Evolutionary conservation across 805 yeast genomes (phyloP).

Genomic region (Zygosaccharomyces bailii): DNA sequence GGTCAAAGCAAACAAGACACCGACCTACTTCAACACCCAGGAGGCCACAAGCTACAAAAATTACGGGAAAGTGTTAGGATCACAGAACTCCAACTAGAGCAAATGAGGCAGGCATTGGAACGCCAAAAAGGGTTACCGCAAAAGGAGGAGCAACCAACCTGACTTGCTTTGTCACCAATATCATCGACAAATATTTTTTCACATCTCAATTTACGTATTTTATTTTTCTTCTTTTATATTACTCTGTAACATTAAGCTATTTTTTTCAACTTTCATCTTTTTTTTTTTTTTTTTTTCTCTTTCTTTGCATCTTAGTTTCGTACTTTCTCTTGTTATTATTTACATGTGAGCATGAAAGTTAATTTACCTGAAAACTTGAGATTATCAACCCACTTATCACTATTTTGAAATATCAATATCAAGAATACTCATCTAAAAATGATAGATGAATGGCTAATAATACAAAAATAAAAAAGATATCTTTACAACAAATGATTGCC

Average conservation of each 20-base stretch:
- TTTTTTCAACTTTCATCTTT: background rate
- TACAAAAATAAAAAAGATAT: too few species aligned
- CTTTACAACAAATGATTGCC: too few species aligned
- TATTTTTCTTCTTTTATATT: too few species aligned
- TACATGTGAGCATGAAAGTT: too few species aligned
- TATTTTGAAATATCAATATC: too few species aligned
- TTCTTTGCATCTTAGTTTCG: background rate
- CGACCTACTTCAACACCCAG: constrained; percentile 1
- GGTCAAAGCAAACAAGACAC: constrained; percentile 1
- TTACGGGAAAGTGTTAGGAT: constrained; percentile 28
- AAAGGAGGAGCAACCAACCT: background rate
- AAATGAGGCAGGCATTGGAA: constrained; percentile 23
- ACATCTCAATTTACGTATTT: background rate
- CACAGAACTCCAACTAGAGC: constrained; percentile 27
- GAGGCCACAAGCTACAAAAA: constrained; percentile 24
- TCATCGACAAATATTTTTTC: constrained; percentile 4
- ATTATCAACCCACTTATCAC: too few species aligned
- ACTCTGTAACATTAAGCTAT: too few species aligned
- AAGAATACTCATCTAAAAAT: too few species aligned
- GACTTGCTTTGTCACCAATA: background rate
- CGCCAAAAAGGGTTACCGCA: background rate
- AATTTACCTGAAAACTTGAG: too few species aligned
- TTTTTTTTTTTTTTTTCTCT: background rate
- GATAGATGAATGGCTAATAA: too few species aligned
- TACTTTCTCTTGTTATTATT: too few species aligned